Conservation (phyloP, 768 basidiomycete species). For the Roridomyces roridus region DNA sequence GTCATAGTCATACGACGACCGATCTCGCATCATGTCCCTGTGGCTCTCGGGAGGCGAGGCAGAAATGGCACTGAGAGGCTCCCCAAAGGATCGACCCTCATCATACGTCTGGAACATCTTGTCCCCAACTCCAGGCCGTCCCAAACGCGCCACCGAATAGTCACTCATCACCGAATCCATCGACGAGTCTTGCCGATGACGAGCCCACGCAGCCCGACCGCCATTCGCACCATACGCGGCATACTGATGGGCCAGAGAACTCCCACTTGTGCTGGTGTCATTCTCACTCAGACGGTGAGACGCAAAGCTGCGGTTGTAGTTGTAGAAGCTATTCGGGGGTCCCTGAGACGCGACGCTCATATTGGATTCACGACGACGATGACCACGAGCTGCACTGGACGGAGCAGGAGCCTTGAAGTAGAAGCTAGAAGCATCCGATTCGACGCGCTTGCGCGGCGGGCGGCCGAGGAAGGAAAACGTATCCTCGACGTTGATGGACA, state of each 20-base stretch:
- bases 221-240: conserved; percentile 58
- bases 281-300: conserved; percentile 49
- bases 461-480: conserved; percentile 69
- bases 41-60: conserved; percentile 65
- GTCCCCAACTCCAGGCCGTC: conserved; percentile 79
- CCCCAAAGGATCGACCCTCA: conserved; percentile 27
- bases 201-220: conserved; percentile 64
- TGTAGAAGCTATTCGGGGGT: conserved; percentile 77
- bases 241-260: conserved; percentile 63
- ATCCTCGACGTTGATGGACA: conserved; percentile 70
- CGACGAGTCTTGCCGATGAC: conserved; percentile 61
- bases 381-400: conserved; percentile 50
- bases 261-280: conserved; percentile 64
- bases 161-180: conserved; percentile 73
- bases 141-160: conserved; percentile 60
- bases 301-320: conserved; percentile 72
- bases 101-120: conserved; percentile 78
- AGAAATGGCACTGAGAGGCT: conserved; percentile 67
- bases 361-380: conserved; percentile 69
- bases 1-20: conserved; percentile 68
- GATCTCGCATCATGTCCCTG: conserved; percentile 36
- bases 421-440: conserved; percentile 81
- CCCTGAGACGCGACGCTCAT: conserved; percentile 58
- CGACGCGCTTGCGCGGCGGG: conserved; percentile 59
- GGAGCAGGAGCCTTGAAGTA: conserved; percentile 61